Evolutionary conservation across 257 asterid species (phyloP).

Genomic region (Haberlea rhodopensis): DNA sequence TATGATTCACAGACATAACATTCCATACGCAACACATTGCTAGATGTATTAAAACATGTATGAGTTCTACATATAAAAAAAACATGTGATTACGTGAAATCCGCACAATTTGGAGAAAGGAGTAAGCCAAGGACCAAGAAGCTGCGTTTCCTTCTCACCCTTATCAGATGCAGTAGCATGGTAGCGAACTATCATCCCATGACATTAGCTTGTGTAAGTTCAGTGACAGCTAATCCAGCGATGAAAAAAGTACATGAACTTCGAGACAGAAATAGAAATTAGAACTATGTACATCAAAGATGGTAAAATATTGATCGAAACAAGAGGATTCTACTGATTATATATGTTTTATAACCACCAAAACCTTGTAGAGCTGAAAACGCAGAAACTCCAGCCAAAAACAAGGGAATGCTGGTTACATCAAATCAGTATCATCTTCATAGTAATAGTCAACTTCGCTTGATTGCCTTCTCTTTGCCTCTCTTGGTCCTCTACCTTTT

Average conservation of each 20-base stretch:
- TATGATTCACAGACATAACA: too few species aligned
- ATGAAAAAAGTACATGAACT: neutral
- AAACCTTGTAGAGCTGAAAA: neutral
- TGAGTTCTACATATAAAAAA: too few species aligned
- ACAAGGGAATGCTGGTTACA: constrained; percentile 39
- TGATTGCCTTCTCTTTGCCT: constrained; percentile 85
- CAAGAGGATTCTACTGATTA: neutral
- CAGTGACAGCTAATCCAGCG: neutral
- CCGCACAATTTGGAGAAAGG: neutral
- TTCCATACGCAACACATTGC: neutral
- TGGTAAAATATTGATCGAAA: constrained; percentile 8
- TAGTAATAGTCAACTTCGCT: constrained; percentile 88
- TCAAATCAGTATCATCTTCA: constrained; percentile 89
- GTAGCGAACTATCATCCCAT: neutral
- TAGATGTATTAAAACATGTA: neutral
- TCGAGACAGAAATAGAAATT: constrained; percentile 22
- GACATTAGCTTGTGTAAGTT: neutral
- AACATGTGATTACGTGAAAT: neutral
- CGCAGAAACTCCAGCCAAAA: constrained; percentile 1
- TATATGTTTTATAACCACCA: constrained; percentile 10
- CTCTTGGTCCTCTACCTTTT: constrained; percentile 90
- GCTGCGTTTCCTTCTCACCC: too few species aligned
- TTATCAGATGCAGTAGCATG: neutral
- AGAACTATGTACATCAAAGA: constrained; percentile 17
- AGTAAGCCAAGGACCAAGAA: too few species aligned